Percentiles rank a stretch among this genome's conserved stretches.
Evolutionary conservation across 2,329 filamentous ascomycete genomes (phyloP).

Genomic region (Colletotrichum sidae): DNA sequence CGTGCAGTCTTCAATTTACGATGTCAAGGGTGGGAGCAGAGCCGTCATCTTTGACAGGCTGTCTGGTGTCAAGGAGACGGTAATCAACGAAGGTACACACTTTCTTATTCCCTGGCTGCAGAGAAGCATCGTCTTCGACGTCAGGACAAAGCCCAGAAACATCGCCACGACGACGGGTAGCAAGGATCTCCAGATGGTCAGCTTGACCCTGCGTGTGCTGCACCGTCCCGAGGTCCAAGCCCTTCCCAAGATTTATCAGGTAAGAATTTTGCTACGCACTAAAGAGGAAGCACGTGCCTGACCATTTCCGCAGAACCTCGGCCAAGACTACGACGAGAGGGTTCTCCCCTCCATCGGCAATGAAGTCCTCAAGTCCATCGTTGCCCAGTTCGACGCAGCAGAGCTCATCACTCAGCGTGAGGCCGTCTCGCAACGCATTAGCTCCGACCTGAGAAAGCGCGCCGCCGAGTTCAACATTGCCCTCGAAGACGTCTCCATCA

Average conservation of each 20-base stretch:
- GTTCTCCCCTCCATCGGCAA: conserved; percentile 99
- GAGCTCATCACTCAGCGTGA: conserved; percentile 99
- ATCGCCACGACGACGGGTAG: conserved; percentile 97
- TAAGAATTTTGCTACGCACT: conserved; percentile 54
- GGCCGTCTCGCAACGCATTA: conserved; percentile 95
- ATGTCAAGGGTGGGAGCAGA: conserved; percentile 93
- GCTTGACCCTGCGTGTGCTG: conserved; percentile 93
- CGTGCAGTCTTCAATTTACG: conserved; percentile 87
- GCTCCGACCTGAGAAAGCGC: conserved; percentile 89
- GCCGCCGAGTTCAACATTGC: conserved; percentile 98
- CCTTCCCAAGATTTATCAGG: conserved; percentile 98
- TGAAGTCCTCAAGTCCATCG: conserved; percentile 98
- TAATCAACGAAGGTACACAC: conserved; percentile 96
- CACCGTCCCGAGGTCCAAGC: conserved; percentile 93
- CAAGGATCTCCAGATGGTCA: conserved; percentile 99
- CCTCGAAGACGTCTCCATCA: conserved; percentile 98
- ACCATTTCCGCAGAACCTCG: conserved; percentile 79
- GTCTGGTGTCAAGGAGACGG: conserved; percentile 89
- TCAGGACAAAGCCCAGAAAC: conserved; percentile 96
- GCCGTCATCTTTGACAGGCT: conserved; percentile 98
- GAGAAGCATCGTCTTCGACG: conserved; percentile 93
- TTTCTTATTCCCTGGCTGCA: conserved; percentile 97
- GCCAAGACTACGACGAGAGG: conserved; percentile 97
- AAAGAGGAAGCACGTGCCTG: background rate
- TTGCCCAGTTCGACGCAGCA: conserved; percentile 97